A percentile compares a stretch with the other conserved stretches of the same genome.
Conservation (phyloP, 2,329 filamentous ascomycete genomes). For the Trichoderma hamatum region DNA sequence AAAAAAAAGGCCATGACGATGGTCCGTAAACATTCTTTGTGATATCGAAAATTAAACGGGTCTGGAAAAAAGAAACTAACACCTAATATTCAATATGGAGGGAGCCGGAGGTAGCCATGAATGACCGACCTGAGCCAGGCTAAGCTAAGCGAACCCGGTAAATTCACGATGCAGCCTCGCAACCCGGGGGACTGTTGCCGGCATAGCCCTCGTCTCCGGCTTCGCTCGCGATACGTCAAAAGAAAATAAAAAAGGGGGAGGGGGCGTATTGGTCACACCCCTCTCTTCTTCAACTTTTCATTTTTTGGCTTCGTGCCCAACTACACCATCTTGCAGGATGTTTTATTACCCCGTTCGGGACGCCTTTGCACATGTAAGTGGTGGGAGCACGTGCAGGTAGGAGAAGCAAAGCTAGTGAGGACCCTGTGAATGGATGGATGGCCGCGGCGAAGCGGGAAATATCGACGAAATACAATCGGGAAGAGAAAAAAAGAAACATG, state of each 20-base stretch:
- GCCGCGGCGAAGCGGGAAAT: background rate
- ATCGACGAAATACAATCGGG: background rate
- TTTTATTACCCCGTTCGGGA: background rate
- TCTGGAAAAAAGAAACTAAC: too few relatives aligned
- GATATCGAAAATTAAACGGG: background rate
- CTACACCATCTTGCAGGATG: background rate
- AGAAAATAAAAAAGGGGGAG: background rate
- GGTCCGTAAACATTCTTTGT: background rate
- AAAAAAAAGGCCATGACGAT: background rate
- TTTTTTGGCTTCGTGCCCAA: slow-evolving; percentile 15
- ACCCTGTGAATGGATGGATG: background rate
- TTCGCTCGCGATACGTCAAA: slow-evolving; percentile 18
- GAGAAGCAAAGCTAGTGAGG: background rate
- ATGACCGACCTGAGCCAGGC: background rate
- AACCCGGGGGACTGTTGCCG: slow-evolving; percentile 9
- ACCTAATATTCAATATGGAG: too few relatives aligned
- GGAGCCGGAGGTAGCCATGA: background rate
- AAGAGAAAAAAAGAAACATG: background rate
- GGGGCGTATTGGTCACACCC: background rate
- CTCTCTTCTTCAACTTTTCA: background rate
- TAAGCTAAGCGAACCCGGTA: background rate
- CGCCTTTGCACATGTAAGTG: slow-evolving; percentile 9
- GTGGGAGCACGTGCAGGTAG: background rate
- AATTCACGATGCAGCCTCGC: slow-evolving; percentile 4
- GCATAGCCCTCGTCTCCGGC: slow-evolving; percentile 10